Conservation (phyloP, 208 protist genomes). For the Herpetomonas tarakana region DNA sequence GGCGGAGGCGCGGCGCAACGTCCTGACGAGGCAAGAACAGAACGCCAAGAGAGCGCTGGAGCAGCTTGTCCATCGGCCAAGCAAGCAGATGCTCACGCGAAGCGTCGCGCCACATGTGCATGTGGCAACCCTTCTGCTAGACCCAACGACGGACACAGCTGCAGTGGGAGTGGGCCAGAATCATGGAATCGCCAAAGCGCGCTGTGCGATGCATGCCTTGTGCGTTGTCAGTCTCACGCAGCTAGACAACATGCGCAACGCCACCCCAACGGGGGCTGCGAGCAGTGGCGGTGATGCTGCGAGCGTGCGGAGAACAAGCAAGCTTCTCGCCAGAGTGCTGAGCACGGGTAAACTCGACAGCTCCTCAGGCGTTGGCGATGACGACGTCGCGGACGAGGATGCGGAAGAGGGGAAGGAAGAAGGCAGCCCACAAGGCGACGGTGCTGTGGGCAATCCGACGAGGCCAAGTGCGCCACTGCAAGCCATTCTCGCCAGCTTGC, state of each 20-base stretch:
- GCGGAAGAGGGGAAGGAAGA: constrained; percentile 10
- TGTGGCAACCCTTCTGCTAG: constrained; percentile 48
- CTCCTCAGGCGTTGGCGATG: too few species aligned
- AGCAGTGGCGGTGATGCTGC: not conserved
- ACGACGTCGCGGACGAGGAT: not conserved
- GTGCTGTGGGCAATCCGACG: not conserved
- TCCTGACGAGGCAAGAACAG: constrained; percentile 37
- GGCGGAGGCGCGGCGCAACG: not conserved
- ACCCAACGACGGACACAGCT: constrained; percentile 23
- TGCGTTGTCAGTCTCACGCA: constrained; percentile 31
- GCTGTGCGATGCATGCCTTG: constrained; percentile 66
- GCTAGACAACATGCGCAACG: not conserved
- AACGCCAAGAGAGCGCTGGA: constrained; percentile 8
- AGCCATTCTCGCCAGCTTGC: constrained; percentile 33
- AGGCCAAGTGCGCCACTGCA: constrained; percentile 22
- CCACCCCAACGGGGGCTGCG: not conserved
- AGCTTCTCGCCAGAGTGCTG: too few species aligned
- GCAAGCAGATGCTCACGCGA: constrained; percentile 26
- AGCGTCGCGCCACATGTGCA: constrained; percentile 28
- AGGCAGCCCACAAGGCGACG: not conserved
- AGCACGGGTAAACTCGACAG: too few species aligned
- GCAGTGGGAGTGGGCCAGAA: constrained; percentile 49
- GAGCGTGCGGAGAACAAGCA: constrained; percentile 4
- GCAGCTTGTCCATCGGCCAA: constrained; percentile 3
- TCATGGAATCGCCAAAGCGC: constrained; percentile 46